Evolutionary conservation across 2,329 filamentous ascomycete genomes (phyloP).

Genomic region (Arthrobotrys pseudoclavata): DNA sequence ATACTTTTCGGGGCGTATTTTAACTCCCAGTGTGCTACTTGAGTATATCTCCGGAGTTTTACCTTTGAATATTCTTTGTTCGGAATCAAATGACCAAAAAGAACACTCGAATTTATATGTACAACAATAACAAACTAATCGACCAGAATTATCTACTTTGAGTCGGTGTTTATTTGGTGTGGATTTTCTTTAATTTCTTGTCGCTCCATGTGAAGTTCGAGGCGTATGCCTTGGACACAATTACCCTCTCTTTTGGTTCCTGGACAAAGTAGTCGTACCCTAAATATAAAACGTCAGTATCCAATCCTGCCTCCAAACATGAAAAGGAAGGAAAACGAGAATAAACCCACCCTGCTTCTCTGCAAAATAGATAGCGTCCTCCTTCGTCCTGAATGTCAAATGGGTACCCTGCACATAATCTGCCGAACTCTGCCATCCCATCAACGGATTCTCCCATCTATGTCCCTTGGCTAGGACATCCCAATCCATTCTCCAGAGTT

Average conservation of each 20-base stretch:
- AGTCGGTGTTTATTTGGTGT: conserved; percentile 61
- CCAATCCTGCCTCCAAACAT: background rate
- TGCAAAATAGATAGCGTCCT: conserved; percentile 93
- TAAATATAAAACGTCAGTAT: conserved; percentile 31
- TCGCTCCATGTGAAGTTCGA: conserved; percentile 79
- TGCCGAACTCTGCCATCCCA: conserved; percentile 97
- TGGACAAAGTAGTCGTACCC: conserved; percentile 98
- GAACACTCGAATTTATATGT: conserved; percentile 37
- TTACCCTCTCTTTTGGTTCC: conserved; percentile 89
- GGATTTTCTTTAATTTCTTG: conserved; percentile 63
- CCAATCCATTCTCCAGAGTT: conserved; percentile 98
- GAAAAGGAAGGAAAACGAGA: background rate
- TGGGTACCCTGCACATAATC: conserved; percentile 96
- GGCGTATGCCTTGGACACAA: conserved; percentile 92
- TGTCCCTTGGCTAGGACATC: conserved; percentile 86
- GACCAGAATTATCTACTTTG: background rate
- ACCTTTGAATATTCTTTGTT: conserved; percentile 22
- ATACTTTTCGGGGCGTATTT: background rate
- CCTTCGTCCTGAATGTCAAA: conserved; percentile 90
- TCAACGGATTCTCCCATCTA: conserved; percentile 97
- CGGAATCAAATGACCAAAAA: conserved; percentile 3
- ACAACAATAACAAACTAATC: conserved; percentile 22
- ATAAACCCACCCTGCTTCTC: conserved; percentile 85
- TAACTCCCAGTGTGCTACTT: background rate
- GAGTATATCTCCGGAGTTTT: background rate